These are phyloP conservation scores for Aspergillus persii DNA, from an alignment of 2,329 filamentous ascomycete species.

Conservation along the genomic window DNA sequence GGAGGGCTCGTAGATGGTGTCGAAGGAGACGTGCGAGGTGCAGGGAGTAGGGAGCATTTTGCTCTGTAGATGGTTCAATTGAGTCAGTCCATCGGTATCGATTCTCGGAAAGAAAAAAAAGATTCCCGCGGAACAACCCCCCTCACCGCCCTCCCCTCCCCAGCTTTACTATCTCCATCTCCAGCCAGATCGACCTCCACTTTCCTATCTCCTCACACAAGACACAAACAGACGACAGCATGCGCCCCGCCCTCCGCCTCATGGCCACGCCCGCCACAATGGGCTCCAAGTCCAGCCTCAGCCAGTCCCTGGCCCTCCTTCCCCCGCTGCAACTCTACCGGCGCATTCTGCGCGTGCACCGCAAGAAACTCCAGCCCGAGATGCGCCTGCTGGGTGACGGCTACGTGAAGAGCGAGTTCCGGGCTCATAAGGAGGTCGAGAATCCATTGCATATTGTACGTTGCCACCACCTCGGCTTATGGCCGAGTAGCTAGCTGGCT, in stretches of 20 bases:
- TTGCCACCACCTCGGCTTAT: slow-evolving; percentile 1
- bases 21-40: slow-evolving; percentile 85
- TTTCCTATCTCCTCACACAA: too few species aligned
- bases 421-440: slow-evolving; percentile 76
- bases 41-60: slow-evolving; percentile 84
- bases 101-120: too few species aligned
- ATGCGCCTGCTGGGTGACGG: slow-evolving; percentile 82
- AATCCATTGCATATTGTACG: slow-evolving; percentile 88
- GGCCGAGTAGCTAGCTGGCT: too few species aligned
- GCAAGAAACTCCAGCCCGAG: slow-evolving; percentile 70
- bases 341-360: slow-evolving; percentile 79
- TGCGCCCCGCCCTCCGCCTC: slow-evolving; percentile 36
- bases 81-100: too few species aligned
- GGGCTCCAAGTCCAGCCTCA: slow-evolving; percentile 42
- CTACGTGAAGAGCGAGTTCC: slow-evolving; percentile 91
- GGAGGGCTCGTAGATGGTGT: slow-evolving; percentile 88
- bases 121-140: too few species aligned
- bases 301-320: slow-evolving; percentile 64
- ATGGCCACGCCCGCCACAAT: slow-evolving; percentile 42
- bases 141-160: not conserved
- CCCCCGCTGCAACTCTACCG: slow-evolving; percentile 89
- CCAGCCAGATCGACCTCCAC: not conserved
- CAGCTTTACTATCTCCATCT: not conserved
- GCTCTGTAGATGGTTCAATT: too few species aligned
- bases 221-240: too few species aligned